A percentile compares a stretch with the other conserved stretches of the same genome.
Evolutionary conservation across 768 basidiomycete genomes (phyloP).

Genomic region (Naganishia onofrii): DNA sequence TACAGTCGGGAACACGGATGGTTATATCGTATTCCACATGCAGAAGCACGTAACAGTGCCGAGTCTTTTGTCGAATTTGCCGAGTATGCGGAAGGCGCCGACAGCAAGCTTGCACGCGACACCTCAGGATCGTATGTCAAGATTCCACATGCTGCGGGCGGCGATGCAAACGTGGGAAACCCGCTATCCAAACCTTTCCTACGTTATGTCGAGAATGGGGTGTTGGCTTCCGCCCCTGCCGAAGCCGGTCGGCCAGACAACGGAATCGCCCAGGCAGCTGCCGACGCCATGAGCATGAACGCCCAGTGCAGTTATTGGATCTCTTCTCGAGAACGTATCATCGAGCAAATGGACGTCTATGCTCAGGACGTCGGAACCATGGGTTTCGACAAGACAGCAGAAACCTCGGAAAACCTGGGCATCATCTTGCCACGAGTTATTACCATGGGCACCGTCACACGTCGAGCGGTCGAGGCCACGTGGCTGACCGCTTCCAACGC

Average conservation of each 20-base stretch:
- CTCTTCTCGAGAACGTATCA: slow-evolving; percentile 81
- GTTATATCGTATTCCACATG: slow-evolving; percentile 72
- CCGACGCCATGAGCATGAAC: slow-evolving; percentile 83
- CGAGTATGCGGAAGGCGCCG: slow-evolving; percentile 58
- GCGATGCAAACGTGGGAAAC: slow-evolving; percentile 89
- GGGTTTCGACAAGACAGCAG: slow-evolving; percentile 55
- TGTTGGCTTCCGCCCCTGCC: slow-evolving; percentile 70
- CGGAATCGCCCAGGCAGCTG: slow-evolving; percentile 61
- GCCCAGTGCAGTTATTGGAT: slow-evolving; percentile 98
- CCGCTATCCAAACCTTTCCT: slow-evolving; percentile 86
- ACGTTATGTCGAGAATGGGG: slow-evolving; percentile 81
- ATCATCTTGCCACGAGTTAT: slow-evolving; percentile 94
- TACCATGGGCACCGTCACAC: slow-evolving; percentile 97
- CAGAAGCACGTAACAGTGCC: slow-evolving; percentile 10
- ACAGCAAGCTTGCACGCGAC: slow-evolving; percentile 60
- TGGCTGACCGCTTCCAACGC: slow-evolving; percentile 99
- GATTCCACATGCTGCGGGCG: slow-evolving; percentile 93
- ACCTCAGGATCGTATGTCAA: slow-evolving; percentile 69
- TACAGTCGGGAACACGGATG: slow-evolving; percentile 85
- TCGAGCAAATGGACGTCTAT: slow-evolving; percentile 91
- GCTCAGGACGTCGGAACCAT: slow-evolving; percentile 58
- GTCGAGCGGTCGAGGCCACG: slow-evolving; percentile 93
- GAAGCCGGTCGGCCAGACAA: slow-evolving; percentile 27
- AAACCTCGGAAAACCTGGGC: slow-evolving; percentile 56
- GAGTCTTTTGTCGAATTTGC: not conserved